Conservation (phyloP, 2,329 filamentous ascomycete species). For the Calonectria ilicicola region DNA sequence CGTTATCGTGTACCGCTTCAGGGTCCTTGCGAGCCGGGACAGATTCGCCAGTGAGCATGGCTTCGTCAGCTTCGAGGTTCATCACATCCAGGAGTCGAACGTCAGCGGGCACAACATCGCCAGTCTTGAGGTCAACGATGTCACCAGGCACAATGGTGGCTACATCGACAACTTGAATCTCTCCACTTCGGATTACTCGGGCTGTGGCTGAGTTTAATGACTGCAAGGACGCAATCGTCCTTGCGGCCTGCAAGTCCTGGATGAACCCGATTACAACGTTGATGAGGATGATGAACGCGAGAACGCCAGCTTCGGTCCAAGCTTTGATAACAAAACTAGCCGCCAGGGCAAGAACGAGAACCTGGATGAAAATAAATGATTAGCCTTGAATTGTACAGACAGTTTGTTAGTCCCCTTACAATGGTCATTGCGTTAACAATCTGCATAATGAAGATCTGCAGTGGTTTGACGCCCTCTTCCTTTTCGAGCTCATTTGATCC, state of each 20-base stretch:
- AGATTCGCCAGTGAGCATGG: slow-evolving; percentile 71
- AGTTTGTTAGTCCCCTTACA: slow-evolving; percentile 40
- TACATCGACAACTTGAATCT: slow-evolving; percentile 46
- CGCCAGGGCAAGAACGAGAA: slow-evolving; percentile 72
- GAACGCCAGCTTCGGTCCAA: slow-evolving; percentile 65
- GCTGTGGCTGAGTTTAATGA: slow-evolving; percentile 51
- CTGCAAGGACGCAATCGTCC: slow-evolving; percentile 54
- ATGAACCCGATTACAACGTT: slow-evolving; percentile 63
- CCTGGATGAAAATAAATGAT: slow-evolving; percentile 23
- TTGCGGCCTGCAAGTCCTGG: slow-evolving; percentile 55
- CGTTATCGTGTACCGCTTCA: slow-evolving; percentile 51
- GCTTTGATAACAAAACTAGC: slow-evolving; percentile 63
- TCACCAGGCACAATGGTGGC: slow-evolving; percentile 66
- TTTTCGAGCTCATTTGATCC: slow-evolving; percentile 68
- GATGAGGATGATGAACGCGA: slow-evolving; percentile 63
- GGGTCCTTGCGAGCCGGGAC: slow-evolving; percentile 65
- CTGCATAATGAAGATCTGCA: slow-evolving; percentile 69
- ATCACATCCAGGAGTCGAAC: slow-evolving; percentile 65
- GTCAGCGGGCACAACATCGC: slow-evolving; percentile 69
- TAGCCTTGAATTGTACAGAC: not conserved
- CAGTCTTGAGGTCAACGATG: slow-evolving; percentile 60
- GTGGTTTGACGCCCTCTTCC: slow-evolving; percentile 59
- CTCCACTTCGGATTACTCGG: slow-evolving; percentile 52
- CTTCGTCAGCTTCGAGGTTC: slow-evolving; percentile 74
- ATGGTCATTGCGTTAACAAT: slow-evolving; percentile 71